Base-by-base conservation (phyloP, 495 filamentous ascomycete genomes). In the Hyaloscypha bicolor region DNA sequence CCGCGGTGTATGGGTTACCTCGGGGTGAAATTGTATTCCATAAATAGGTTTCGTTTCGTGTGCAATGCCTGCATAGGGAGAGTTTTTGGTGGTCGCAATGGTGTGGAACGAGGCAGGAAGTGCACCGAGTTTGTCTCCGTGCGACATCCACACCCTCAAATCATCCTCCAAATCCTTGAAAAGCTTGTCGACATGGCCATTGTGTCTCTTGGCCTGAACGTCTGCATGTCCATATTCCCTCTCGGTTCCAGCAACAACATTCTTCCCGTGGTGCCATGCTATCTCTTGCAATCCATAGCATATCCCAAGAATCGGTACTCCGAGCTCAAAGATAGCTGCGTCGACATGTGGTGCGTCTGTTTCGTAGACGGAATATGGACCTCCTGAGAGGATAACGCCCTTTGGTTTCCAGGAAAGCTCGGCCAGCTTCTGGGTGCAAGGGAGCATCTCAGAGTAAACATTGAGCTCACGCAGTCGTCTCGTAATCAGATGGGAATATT, bases 391-490 rank as follows among this genome's bases (percentile, higher is more conserved):
- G 55, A 92, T 89, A 68, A 93, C 84, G 72, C 93, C 93, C 76
- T 91, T 92, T 21, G 94, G 94, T 71, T 86, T 91, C 83, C 84
- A 97, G 30, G 80, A 70, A 14, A 98, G 85, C 57, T 96, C 91
- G 6, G 85, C 77, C 14, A 97, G 74, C 82, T 94, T 96, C 64
- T 89, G 87, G 63, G 93, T 97, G 81, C 94, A 97, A 33, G 93
- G 94, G 55, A 97, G 86, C 88, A 97, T 91, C 81, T 98, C 94
- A 51, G 86, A 87, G 82, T 91, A 97, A 76, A 98, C 85, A 82
- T 91, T 90, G 79, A 97, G 83, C 55, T 89, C 87, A 70, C 93
- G 83, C 16, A 96, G 83, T 56, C 91, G 87, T 37, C 93, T 83
- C 3, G 86, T 88, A 73, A 95, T 94, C 19, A 95, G 82, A 72